Base-by-base conservation (phyloP, 2,329 filamentous ascomycete species). In the Fusarium equiseti region DNA sequence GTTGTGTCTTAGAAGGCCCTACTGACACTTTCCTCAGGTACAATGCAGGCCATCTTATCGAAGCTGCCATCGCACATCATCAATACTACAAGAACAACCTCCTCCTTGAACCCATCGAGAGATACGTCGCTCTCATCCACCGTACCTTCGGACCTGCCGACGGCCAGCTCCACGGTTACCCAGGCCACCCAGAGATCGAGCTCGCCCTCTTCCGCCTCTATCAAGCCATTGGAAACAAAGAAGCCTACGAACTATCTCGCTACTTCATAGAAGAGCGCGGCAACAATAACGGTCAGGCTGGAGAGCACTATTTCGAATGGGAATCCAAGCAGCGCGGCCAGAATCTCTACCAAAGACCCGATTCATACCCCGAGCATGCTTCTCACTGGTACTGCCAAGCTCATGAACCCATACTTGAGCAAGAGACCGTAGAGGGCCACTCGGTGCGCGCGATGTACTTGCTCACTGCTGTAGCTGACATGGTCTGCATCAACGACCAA, bases 31-130 rank as follows among this genome's bases (percentile, higher is more conserved):
- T 3, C 22, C 40, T 44, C 70, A 71, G 86, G 61, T 89, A 90
- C 73, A 90, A 90, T 63, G 85, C 85, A 13, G 88, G 89, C 0
- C 89, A 91, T 75, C 77, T 91, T 12, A 88, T 90, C 49, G 89
- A 91, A 76, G 88, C 84, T 1, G 88, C 88, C 1, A 76, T 90
- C 3, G 87, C 88, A 0, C 88, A 90, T 63, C 76, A 82, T n/a
- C 77, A 83, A 5, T 80, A 84, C 44, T 89, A 86, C 72, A 78
- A 82, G 31, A 88, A 88, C 64, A 78, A 85, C 52, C 73, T 82
- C 3, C 77, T 91, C 5, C 76, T 90, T 66, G 46, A 45, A 20
- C 54, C 63, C 24, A 68, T 60, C 24, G 46, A 65, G 15, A 68
- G 45, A 40, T 60, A 68, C 24, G 83, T 90, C 20, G 78, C 83